Evolutionary conservation across 2,329 filamentous ascomycete genomes (phyloP).

Genomic region (Arthrobotrys sinensis): DNA sequence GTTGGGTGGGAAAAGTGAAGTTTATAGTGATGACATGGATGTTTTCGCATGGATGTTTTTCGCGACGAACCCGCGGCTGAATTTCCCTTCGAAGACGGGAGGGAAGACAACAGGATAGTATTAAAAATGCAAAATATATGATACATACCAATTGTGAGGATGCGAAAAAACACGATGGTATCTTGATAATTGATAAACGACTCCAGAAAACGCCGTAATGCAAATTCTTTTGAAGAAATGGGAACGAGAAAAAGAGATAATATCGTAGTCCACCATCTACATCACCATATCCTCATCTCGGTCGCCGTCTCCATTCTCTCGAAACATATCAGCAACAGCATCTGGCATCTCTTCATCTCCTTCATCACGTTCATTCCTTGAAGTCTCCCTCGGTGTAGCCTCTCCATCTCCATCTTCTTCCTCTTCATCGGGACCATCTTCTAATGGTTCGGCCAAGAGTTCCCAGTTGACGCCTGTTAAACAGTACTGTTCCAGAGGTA

Average conservation of each 20-base stretch:
- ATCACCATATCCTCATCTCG: constrained; percentile 58
- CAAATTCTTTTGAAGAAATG: constrained; percentile 22
- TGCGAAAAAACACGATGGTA: constrained; percentile 42
- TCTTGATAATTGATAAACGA: constrained; percentile 14
- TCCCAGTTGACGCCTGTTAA: constrained; percentile 78
- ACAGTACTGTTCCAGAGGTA: constrained; percentile 79
- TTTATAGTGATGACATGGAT: constrained; percentile 22
- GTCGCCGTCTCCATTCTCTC: constrained; percentile 59
- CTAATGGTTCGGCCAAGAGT: constrained; percentile 73
- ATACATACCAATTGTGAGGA: constrained; percentile 46
- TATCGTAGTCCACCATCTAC: constrained; percentile 2
- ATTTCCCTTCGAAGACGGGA: not conserved
- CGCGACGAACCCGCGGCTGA: constrained; percentile 40
- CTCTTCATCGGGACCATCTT: constrained; percentile 68
- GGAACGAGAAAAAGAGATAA: not conserved
- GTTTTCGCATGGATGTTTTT: constrained; percentile 31
- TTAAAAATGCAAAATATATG: constrained; percentile 24
- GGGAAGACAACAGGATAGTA: not conserved
- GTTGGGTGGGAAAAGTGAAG: not conserved
- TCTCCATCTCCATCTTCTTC: constrained; percentile 66
- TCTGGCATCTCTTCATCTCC: constrained; percentile 67
- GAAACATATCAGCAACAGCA: constrained; percentile 53
- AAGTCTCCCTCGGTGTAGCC: constrained; percentile 63
- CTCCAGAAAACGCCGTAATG: constrained; percentile 46
- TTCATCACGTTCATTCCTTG: constrained; percentile 68